Percentiles rank a stretch among this genome's conserved stretches.
Conservation (phyloP, 495 filamentous ascomycete species). For the Hypomontagnella submonticulosa region DNA sequence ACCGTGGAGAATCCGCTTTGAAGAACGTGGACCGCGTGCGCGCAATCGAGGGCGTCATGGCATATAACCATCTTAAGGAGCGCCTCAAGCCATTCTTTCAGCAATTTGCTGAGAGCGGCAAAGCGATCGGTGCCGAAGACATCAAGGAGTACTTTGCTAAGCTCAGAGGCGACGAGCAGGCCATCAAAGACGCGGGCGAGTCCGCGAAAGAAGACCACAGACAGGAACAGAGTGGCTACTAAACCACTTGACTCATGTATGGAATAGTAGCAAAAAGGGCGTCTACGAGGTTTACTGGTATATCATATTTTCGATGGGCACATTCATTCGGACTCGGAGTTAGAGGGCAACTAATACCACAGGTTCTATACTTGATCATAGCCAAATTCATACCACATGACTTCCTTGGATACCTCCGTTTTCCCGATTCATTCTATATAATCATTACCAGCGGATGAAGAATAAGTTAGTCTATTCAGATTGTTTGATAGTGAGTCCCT, state of each 20-base stretch:
- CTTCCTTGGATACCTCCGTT: not conserved
- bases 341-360: constrained; percentile 25
- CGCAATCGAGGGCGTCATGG: constrained; percentile 97
- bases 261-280: too few species aligned
- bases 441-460: not conserved
- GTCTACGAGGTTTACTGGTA: not conserved
- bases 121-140: constrained; percentile 89
- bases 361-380: constrained; percentile 24
- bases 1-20: constrained; percentile 89
- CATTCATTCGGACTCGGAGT: constrained; percentile 4
- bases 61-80: constrained; percentile 93
- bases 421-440: not conserved
- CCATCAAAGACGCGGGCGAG: constrained; percentile 60
- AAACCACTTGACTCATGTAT: constrained; percentile 7
- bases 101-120: constrained; percentile 90
- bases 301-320: constrained; percentile 7
- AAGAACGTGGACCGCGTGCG: constrained; percentile 89
- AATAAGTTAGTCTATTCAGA: not conserved
- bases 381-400: constrained; percentile 14
- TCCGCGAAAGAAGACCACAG: constrained; percentile 59
- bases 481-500: not conserved
- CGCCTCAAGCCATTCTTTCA: constrained; percentile 91
- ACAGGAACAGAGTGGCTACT: constrained; percentile 71
- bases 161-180: constrained; percentile 83
- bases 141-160: constrained; percentile 96